A percentile compares a stretch with the other conserved stretches of the same genome.
These are phyloP conservation scores for Tephrocybe sp. DNA, from an alignment of 768 basidiomycete species.

Conservation along the genomic window DNA sequence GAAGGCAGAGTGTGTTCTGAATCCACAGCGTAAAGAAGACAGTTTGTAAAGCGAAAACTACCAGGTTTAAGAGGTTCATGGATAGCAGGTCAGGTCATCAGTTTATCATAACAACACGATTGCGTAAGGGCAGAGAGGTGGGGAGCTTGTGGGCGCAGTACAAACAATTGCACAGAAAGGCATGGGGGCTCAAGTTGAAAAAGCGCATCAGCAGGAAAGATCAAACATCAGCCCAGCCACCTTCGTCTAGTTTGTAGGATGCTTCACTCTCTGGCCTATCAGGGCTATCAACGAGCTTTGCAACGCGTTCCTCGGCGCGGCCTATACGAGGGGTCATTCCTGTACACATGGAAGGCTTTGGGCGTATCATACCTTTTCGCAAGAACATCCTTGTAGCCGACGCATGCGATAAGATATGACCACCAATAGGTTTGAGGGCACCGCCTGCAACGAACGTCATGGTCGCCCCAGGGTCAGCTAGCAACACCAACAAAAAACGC, in stretches of 20 bases:
- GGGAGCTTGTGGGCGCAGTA: no score
- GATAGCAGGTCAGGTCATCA: no score
- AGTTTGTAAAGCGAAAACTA: no score
- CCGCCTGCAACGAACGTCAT: conserved; percentile 96
- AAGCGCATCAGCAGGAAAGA: background rate
- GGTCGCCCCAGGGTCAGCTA: conserved; percentile 92
- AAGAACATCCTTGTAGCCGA: conserved; percentile 87
- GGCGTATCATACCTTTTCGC: conserved; percentile 63
- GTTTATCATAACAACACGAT: background rate
- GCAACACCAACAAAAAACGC: background rate
- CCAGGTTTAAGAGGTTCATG: no score
- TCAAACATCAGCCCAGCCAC: conserved; percentile 86
- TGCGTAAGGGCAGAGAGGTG: no score
- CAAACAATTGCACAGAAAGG: background rate
- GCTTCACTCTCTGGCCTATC: conserved; percentile 90
- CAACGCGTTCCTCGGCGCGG: conserved; percentile 88
- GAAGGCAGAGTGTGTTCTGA: no score
- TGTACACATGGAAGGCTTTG: background rate
- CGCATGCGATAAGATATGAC: conserved; percentile 85
- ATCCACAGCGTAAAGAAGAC: no score
- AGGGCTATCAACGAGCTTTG: conserved; percentile 87
- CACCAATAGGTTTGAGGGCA: conserved; percentile 88
- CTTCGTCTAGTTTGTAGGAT: conserved; percentile 88
- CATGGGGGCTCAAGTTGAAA: no score
- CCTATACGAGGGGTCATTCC: conserved; percentile 33